Evolutionary conservation across 306 rosid genomes (phyloP).

Genomic region (Albizia julibrissin): DNA sequence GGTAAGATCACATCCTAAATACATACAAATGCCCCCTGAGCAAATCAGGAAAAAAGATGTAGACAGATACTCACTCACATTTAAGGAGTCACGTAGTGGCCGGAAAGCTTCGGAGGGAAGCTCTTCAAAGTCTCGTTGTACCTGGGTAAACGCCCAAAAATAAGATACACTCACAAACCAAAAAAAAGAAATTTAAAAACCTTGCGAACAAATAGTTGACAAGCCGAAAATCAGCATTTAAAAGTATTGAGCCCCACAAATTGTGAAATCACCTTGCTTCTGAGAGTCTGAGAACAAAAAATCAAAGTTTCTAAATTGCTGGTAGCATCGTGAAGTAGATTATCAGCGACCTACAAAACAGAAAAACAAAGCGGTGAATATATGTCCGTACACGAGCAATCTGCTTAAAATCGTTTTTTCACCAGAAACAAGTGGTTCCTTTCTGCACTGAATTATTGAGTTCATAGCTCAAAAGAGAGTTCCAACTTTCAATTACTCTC

Average conservation of each 20-base stretch:
- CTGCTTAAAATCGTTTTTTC: conserved; percentile 13
- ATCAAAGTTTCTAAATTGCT: conserved; percentile 97
- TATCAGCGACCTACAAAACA: conserved; percentile 84
- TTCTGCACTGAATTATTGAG: conserved; percentile 15
- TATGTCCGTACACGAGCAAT: background rate
- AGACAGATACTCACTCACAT: conserved; percentile 70
- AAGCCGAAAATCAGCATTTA: background rate
- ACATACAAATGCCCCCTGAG: conserved; percentile 21
- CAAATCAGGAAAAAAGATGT: background rate
- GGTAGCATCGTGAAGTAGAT: conserved; percentile 90
- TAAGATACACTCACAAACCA: conserved; percentile 35
- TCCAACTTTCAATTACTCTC: conserved; percentile 30
- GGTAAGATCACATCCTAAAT: background rate
- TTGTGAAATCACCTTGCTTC: conserved; percentile 80
- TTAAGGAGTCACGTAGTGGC: conserved; percentile 91
- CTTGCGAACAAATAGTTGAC: conserved; percentile 15
- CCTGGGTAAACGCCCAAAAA: conserved; percentile 50
- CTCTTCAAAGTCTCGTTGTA: conserved; percentile 95
- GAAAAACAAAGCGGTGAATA: conserved; percentile 17
- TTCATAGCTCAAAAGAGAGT: conserved; percentile 13
- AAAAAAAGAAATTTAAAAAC: conserved; percentile 16
- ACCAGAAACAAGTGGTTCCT: background rate
- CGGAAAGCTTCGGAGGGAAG: conserved; percentile 94
- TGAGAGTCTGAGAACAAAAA: conserved; percentile 95
- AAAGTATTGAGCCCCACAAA: conserved; percentile 7